A percentile compares a stretch with the other conserved stretches of the same genome.
Evolutionary conservation across 1,139 yeast species (phyloP).

Genomic region (Kazachstania sp.): DNA sequence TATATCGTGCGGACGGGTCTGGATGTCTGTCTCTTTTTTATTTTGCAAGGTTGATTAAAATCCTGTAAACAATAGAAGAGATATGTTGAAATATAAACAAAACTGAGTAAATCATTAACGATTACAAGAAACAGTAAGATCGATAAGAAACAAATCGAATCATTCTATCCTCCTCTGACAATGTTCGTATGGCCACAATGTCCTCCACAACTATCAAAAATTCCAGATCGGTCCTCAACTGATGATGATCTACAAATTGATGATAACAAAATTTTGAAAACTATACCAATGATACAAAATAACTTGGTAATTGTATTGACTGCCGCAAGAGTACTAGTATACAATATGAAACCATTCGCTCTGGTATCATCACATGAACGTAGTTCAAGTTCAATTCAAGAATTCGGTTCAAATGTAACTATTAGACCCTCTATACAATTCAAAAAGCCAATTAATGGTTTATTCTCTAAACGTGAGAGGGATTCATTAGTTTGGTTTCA

Average conservation of each 20-base stretch:
- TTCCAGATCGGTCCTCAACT: constrained; percentile 7
- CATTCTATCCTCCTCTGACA: neutral
- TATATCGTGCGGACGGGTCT: too few relatives aligned
- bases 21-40: too few relatives aligned
- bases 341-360: constrained; percentile 34
- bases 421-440: constrained; percentile 19
- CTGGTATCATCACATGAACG: constrained; percentile 36
- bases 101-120: too few relatives aligned
- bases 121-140: too few relatives aligned
- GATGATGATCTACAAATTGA: constrained; percentile 1
- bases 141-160: neutral
- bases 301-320: constrained; percentile 23
- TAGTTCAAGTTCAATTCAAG: constrained; percentile 32
- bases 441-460: constrained; percentile 16
- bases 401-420: constrained; percentile 33
- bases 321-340: constrained; percentile 23
- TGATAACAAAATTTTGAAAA: constrained; percentile 14
- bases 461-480: constrained; percentile 13
- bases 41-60: too few relatives aligned
- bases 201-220: constrained; percentile 15
- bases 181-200: constrained; percentile 25
- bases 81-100: too few relatives aligned
- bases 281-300: constrained; percentile 12
- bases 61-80: too few relatives aligned
- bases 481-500: constrained; percentile 11